phyloP scores from a whole-genome alignment of 75 land plant species.

The Ceratopteris richardii region DNA sequence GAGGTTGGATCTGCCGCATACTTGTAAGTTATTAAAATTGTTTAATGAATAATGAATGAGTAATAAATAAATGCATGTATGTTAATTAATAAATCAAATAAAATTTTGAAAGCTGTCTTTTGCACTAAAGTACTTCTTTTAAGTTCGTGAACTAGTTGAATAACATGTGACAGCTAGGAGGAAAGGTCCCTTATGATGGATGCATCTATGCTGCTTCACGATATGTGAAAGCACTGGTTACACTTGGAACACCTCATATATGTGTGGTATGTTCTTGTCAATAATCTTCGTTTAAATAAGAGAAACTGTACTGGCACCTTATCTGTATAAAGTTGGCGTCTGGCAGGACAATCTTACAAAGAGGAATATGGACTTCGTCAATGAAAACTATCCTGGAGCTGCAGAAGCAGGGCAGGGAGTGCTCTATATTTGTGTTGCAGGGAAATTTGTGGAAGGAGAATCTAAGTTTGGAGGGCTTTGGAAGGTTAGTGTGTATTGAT shows the following conservation, averaged over 20 bases:
- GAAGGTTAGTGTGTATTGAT: not conserved
- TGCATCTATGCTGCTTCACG: not conserved
- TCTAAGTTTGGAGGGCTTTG: not conserved
- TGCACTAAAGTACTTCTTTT: not conserved
- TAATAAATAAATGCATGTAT: too few relatives aligned
- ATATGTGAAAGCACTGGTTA: constrained; percentile 3
- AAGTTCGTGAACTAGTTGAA: not conserved
- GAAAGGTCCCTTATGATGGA: constrained; percentile 6
- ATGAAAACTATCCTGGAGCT: constrained; percentile 1
- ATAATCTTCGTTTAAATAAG: not conserved
- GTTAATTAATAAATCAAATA: too few relatives aligned
- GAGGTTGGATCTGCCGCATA: constrained; percentile 5
- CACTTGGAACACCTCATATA: constrained; percentile 1
- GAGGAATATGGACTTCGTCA: constrained; percentile 4
- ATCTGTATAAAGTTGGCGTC: not conserved
- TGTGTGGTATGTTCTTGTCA: not conserved
- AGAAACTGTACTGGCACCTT: too few relatives aligned
- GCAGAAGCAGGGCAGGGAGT: not conserved
- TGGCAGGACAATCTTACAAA: constrained; percentile 9
- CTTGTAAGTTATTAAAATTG: not conserved
- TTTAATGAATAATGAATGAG: too few relatives aligned
- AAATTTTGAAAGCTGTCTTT: too few relatives aligned
- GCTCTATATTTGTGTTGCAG: constrained; percentile 1
- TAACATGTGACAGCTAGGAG: constrained; percentile 3
- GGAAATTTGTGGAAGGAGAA: constrained; percentile 1